Evolutionary conservation across 495 filamentous ascomycete genomes (phyloP).

Genomic region (Schizothecium vesticola): DNA sequence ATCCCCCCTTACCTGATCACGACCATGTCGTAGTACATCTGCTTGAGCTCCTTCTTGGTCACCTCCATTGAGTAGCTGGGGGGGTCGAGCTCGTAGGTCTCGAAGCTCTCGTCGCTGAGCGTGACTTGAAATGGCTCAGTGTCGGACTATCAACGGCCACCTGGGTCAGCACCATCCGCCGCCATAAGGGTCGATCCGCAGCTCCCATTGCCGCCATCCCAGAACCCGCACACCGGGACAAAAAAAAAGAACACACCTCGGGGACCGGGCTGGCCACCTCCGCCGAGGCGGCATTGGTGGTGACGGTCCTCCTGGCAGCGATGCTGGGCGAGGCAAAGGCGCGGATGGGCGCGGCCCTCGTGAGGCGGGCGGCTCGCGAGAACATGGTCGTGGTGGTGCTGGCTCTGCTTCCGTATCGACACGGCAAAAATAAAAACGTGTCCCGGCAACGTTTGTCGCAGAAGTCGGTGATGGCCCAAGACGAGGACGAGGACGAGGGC

Average conservation of each 20-base stretch:
- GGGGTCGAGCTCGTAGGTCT: constrained; percentile 97
- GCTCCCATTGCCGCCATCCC: neutral
- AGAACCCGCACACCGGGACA: neutral
- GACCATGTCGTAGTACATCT: constrained; percentile 99
- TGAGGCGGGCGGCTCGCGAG: constrained; percentile 47
- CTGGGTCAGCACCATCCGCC: neutral
- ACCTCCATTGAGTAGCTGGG: constrained; percentile 84
- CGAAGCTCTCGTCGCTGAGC: constrained; percentile 96
- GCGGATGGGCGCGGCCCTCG: constrained; percentile 40
- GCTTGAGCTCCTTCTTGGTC: constrained; percentile 95
- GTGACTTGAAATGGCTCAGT: constrained; percentile 88
- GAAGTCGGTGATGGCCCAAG: neutral
- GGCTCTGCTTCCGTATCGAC: neutral
- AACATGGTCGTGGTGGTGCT: constrained; percentile 38
- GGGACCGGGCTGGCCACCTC: constrained; percentile 79
- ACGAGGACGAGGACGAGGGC: neutral
- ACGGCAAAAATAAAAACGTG: neutral
- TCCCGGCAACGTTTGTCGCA: neutral
- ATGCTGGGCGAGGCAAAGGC: constrained; percentile 48
- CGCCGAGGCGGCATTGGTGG: constrained; percentile 87
- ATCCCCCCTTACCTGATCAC: constrained; percentile 61
- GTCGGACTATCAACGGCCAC: constrained; percentile 60
- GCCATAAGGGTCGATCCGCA: neutral
- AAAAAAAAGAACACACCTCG: constrained; percentile 37
- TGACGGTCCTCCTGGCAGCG: constrained; percentile 59